Percentiles rank a stretch among this genome's conserved stretches.
Conservation (phyloP, 352 stramenopile species). For the Globisporangium emineosum region DNA sequence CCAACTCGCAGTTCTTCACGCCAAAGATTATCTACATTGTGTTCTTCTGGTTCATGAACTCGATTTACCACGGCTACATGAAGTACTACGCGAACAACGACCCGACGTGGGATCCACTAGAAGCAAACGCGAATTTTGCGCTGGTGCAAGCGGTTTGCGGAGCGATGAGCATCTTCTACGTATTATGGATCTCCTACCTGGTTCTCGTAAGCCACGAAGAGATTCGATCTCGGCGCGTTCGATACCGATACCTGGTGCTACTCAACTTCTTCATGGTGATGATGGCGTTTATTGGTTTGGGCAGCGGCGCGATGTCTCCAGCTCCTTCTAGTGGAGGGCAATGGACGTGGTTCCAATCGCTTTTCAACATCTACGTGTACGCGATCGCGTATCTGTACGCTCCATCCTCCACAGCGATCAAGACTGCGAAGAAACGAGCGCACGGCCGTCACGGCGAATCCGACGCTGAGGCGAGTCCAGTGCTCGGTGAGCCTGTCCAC, state of each 20-base stretch:
- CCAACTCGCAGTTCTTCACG: slow-evolving; percentile 50
- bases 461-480: slow-evolving; percentile 25
- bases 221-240: slow-evolving; percentile 38
- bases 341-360: slow-evolving; percentile 46
- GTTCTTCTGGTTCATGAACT: slow-evolving; percentile 56
- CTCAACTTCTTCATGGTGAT: slow-evolving; percentile 52
- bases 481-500: slow-evolving; percentile 10
- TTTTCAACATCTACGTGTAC: slow-evolving; percentile 67
- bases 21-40: slow-evolving; percentile 47
- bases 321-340: slow-evolving; percentile 39
- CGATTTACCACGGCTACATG: slow-evolving; percentile 53
- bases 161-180: slow-evolving; percentile 40
- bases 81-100: slow-evolving; percentile 66
- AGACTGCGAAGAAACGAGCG: slow-evolving; percentile 24
- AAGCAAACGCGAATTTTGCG: slow-evolving; percentile 35
- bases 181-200: slow-evolving; percentile 45
- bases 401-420: slow-evolving; percentile 37
- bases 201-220: slow-evolving; percentile 38
- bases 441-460: slow-evolving; percentile 11
- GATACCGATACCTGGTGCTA: slow-evolving; percentile 46
- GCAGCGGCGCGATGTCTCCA: slow-evolving; percentile 38
- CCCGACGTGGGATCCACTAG: slow-evolving; percentile 40
- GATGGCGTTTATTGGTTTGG: slow-evolving; percentile 39
- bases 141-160: slow-evolving; percentile 33
- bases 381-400: slow-evolving; percentile 55